phyloP scores from a whole-genome alignment of 73 alveolate species.

The Paramecium sexaurelia region DNA sequence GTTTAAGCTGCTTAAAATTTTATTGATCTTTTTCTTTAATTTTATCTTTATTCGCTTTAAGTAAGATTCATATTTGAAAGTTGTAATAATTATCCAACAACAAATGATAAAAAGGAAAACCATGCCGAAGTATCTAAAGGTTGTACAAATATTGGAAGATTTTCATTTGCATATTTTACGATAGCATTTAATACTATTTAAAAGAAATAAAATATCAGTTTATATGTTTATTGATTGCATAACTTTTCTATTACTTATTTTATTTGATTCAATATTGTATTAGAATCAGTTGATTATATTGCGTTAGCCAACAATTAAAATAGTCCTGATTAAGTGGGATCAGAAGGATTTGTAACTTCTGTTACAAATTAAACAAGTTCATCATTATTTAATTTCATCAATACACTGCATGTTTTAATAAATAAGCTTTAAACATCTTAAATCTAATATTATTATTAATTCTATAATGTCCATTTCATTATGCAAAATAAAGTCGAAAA shows the following conservation, averaged over 20 bases:
- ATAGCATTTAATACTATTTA: neutral
- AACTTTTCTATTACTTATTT: conserved; percentile 9
- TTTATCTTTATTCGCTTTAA: neutral
- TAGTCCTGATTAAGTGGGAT: neutral
- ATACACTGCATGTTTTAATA: neutral
- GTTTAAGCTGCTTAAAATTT: neutral
- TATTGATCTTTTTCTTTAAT: neutral
- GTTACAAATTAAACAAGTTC: neutral
- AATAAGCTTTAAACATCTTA: neutral
- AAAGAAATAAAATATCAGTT: neutral
- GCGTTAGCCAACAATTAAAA: neutral
- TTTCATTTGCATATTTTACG: conserved; percentile 8
- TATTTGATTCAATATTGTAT: neutral
- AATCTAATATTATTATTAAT: neutral
- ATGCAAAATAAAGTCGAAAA: neutral
- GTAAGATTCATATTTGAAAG: neutral
- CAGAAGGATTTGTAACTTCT: neutral
- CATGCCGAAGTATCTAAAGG: neutral
- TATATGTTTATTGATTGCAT: neutral
- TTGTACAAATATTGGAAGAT: neutral
- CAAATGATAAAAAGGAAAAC: neutral
- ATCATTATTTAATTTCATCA: neutral
- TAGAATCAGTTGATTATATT: neutral
- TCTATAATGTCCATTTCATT: neutral
- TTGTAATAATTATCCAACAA: neutral